Percentiles rank a stretch among this genome's conserved stretches.
These are phyloP conservation scores for Cornus suecica DNA, from an alignment of 148 eudicot species.

Conservation along the genomic window DNA sequence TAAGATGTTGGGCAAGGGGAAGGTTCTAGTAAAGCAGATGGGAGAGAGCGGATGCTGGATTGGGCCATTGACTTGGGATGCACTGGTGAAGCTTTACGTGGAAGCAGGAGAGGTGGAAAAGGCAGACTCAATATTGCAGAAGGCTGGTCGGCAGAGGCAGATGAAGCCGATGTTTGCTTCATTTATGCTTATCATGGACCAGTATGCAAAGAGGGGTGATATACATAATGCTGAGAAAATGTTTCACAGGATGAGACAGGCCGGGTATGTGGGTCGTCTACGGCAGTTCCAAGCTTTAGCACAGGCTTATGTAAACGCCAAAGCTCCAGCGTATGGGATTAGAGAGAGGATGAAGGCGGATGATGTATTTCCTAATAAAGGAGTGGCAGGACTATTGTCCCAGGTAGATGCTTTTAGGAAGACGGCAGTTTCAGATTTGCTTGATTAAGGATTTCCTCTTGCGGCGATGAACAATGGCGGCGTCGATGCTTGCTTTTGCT, in stretches of 20 bases:
- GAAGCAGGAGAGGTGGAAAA: slow-evolving; percentile 87
- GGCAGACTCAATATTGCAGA: slow-evolving; percentile 63
- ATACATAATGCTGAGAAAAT: slow-evolving; percentile 78
- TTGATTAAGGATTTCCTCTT: slow-evolving; percentile 45
- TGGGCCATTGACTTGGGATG: slow-evolving; percentile 78
- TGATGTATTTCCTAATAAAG: slow-evolving; percentile 54
- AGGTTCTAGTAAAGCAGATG: slow-evolving; percentile 71
- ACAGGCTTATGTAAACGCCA: slow-evolving; percentile 56
- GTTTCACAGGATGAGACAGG: slow-evolving; percentile 62
- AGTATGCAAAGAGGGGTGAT: slow-evolving; percentile 75
- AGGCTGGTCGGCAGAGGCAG: slow-evolving; percentile 40
- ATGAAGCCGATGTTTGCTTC: slow-evolving; percentile 55
- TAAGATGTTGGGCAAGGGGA: slow-evolving; percentile 73
- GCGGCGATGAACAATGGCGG: not conserved
- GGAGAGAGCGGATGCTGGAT: slow-evolving; percentile 50
- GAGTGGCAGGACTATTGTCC: slow-evolving; percentile 39
- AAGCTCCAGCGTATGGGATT: slow-evolving; percentile 75
- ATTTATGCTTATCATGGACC: slow-evolving; percentile 54
- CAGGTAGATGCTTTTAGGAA: slow-evolving; percentile 60
- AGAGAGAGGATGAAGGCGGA: slow-evolving; percentile 88
- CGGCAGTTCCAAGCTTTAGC: slow-evolving; percentile 43
- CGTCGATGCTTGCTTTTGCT: too few species aligned
- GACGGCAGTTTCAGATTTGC: slow-evolving; percentile 53
- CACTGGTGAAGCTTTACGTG: slow-evolving; percentile 67
- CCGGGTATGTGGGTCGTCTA: slow-evolving; percentile 54